A percentile compares a stretch with the other conserved stretches of the same genome.
These are phyloP conservation scores for Penicillium expansum DNA, from an alignment of 2,329 filamentous ascomycete genomes.

Conservation along the genomic window DNA sequence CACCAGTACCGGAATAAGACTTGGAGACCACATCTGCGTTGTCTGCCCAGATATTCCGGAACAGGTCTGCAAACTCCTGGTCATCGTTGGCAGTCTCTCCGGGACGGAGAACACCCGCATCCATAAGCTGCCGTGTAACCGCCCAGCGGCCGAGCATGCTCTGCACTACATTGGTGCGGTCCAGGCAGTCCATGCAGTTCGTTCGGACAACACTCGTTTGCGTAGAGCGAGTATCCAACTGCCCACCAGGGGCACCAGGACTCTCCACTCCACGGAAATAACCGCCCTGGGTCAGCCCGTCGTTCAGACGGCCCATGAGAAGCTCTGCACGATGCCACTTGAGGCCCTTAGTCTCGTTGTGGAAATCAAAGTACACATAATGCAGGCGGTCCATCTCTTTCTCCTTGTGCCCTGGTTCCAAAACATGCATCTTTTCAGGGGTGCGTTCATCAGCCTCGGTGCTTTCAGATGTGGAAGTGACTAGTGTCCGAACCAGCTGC, in stretches of 20 bases:
- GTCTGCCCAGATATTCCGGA: slow-evolving; percentile 97
- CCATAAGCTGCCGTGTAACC: slow-evolving; percentile 81
- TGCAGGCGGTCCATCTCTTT: slow-evolving; percentile 79
- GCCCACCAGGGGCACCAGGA: slow-evolving; percentile 66
- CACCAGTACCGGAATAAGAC: slow-evolving; percentile 92
- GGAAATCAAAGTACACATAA: slow-evolving; percentile 98
- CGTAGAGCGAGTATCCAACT: slow-evolving; percentile 72
- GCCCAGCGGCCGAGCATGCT: slow-evolving; percentile 92
- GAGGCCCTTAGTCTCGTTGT: slow-evolving; percentile 93
- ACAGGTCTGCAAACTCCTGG: slow-evolving; percentile 77
- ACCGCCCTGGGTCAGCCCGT: slow-evolving; percentile 72
- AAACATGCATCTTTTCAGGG: slow-evolving; percentile 75
- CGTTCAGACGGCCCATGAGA: slow-evolving; percentile 75
- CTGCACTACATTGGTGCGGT: slow-evolving; percentile 96
- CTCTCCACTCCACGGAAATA: slow-evolving; percentile 93
- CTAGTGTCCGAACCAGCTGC: slow-evolving; percentile 74
- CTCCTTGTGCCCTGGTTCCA: slow-evolving; percentile 61
- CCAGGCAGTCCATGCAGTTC: slow-evolving; percentile 99
- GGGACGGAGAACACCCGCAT: slow-evolving; percentile 72
- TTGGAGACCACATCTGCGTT: slow-evolving; percentile 94
- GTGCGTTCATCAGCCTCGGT: slow-evolving; percentile 64
- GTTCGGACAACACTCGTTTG: slow-evolving; percentile 92
- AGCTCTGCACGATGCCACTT: slow-evolving; percentile 89
- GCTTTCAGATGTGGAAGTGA: slow-evolving; percentile 65
- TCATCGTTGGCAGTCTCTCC: slow-evolving; percentile 80